Conservation (phyloP, 176 grass and related monocot species). For the Pontederia paniculata region DNA sequence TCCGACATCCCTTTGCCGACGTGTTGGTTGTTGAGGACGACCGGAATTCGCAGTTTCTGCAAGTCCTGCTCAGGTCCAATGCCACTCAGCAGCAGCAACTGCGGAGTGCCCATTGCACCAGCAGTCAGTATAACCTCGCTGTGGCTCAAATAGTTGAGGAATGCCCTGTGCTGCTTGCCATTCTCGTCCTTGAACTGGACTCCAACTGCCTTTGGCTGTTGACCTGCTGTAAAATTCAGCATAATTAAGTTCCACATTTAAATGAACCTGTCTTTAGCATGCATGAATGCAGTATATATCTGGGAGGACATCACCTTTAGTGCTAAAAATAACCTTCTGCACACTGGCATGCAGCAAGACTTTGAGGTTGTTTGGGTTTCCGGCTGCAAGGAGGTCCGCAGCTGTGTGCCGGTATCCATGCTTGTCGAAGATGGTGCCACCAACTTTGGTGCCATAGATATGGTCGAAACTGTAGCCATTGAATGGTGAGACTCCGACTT, state of each 20-base stretch:
- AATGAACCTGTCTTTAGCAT: too few species aligned
- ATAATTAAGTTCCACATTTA: constrained; percentile 6
- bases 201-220: constrained; percentile 43
- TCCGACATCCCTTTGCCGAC: constrained; percentile 77
- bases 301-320: constrained; percentile 22
- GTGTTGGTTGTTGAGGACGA: constrained; percentile 47
- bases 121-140: constrained; percentile 61
- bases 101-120: constrained; percentile 61
- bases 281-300: too few species aligned
- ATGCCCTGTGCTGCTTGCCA: constrained; percentile 37
- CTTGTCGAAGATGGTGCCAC: constrained; percentile 64
- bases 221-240: constrained; percentile 12
- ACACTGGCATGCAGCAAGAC: constrained; percentile 68
- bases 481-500: constrained; percentile 66
- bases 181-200: constrained; percentile 67
- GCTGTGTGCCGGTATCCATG: constrained; percentile 72
- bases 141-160: constrained; percentile 22
- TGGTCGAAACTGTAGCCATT: constrained; percentile 81
- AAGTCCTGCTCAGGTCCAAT: constrained; percentile 69
- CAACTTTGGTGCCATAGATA: constrained; percentile 71
- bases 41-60: constrained; percentile 43
- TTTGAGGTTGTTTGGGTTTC: constrained; percentile 40
- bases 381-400: constrained; percentile 64
- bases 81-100: constrained; percentile 65
- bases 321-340: constrained; percentile 48